phyloP scores from a whole-genome alignment of 768 basidiomycete genomes.

The Chlorophyllum brunneum region DNA sequence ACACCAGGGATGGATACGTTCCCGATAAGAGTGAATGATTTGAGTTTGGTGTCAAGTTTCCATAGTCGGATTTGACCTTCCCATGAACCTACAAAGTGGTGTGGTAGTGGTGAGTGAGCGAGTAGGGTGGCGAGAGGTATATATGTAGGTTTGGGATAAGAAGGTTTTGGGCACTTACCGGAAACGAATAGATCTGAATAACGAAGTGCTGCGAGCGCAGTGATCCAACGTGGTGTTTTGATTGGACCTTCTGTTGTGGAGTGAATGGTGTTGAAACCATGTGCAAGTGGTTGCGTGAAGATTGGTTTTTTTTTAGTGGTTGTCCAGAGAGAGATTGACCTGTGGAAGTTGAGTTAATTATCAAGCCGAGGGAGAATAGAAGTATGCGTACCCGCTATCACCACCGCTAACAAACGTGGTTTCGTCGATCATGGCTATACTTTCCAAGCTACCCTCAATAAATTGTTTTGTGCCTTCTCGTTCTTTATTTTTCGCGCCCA shows the following conservation, averaged over 20 bases:
- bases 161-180: conserved; percentile 44
- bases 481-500: conserved; percentile 30
- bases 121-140: neutral
- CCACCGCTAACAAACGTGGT: conserved; percentile 90
- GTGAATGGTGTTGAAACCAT: conserved; percentile 72
- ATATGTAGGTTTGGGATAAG: neutral
- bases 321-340: conserved; percentile 90
- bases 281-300: conserved; percentile 81
- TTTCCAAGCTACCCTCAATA: conserved; percentile 89
- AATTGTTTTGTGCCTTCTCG: conserved; percentile 42
- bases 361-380: neutral
- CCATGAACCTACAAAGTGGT: conserved; percentile 99
- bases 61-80: conserved; percentile 88
- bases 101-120: neutral
- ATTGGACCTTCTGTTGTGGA: conserved; percentile 76
- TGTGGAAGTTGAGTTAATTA: conserved; percentile 22
- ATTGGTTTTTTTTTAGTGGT: conserved; percentile 94
- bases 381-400: conserved; percentile 78
- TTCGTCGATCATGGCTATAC: conserved; percentile 94
- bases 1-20: conserved; percentile 70
- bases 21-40: conserved; percentile 68
- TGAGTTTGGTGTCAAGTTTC: conserved; percentile 79
- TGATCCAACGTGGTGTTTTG: conserved; percentile 87
- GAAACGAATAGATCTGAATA: conserved; percentile 92
- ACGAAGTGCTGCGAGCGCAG: conserved; percentile 72